Percentiles rank a stretch among this genome's conserved stretches.
Conservation (phyloP, 139 green algal genomes). For the Chlorella sp. region DNA sequence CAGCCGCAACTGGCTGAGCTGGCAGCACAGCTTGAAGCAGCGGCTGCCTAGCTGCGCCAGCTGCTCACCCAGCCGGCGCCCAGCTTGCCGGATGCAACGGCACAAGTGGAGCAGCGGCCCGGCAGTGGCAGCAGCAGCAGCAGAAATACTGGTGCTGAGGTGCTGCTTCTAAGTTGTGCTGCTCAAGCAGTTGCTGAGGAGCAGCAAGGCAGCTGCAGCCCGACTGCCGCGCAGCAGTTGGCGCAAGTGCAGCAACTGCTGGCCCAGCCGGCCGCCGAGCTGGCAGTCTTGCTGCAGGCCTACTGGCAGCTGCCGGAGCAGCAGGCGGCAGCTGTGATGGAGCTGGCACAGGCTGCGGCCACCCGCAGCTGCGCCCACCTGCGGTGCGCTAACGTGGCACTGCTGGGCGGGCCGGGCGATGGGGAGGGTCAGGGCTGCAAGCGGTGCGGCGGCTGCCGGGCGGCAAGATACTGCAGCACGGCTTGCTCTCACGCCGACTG, state of each 20-base stretch:
- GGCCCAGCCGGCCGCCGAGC: neutral
- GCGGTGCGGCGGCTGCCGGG: neutral
- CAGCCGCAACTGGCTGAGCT: neutral
- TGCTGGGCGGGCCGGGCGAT: neutral
- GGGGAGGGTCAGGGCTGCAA: neutral
- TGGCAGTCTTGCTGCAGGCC: neutral
- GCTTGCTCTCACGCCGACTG: neutral
- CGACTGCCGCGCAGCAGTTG: neutral
- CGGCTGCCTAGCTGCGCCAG: neutral
- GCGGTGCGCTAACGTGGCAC: neutral
- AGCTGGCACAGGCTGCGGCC: neutral
- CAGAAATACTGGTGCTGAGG: neutral
- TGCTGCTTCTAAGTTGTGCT: too few relatives aligned
- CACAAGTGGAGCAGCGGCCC: too few relatives aligned
- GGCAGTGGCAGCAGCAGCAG: neutral
- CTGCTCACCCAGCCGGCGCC: too few relatives aligned
- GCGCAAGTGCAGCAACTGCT: neutral
- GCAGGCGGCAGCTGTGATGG: neutral
- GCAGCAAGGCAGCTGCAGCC: too few relatives aligned
- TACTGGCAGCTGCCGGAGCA: neutral
- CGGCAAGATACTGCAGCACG: neutral
- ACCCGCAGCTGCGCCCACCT: conserved; percentile 8
- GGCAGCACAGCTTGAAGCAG: neutral
- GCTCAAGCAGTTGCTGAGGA: too few relatives aligned
- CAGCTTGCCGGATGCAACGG: too few relatives aligned